phyloP scores from a whole-genome alignment of 78 protist genomes.

The Fonticula alba region DNA sequence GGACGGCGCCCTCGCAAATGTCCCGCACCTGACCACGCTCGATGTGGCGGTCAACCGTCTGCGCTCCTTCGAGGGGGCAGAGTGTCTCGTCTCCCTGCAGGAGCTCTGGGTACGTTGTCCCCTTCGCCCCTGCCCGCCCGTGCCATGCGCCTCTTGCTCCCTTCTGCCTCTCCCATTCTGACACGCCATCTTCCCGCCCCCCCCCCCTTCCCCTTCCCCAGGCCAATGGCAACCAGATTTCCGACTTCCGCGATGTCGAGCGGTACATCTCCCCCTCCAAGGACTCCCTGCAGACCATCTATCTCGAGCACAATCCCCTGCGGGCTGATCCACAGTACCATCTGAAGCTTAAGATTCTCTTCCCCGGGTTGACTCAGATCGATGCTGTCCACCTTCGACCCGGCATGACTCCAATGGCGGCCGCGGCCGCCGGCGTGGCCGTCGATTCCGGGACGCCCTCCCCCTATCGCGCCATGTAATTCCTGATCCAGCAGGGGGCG shows the following conservation, averaged over 20 bases:
- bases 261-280: not conserved
- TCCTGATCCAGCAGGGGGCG: no score
- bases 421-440: not conserved
- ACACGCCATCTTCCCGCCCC: not conserved
- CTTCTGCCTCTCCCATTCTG: not conserved
- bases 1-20: not conserved
- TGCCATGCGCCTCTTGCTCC: not conserved
- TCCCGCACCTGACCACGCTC: not conserved
- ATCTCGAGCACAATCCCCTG: conserved; percentile 11
- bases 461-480: no score
- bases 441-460: no score
- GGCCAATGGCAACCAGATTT: not conserved
- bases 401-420: not conserved
- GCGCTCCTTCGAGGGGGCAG: not conserved
- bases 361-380: not conserved
- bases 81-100: not conserved
- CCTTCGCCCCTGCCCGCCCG: not conserved
- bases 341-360: not conserved
- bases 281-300: conserved; percentile 3
- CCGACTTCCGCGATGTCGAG: not conserved
- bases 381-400: not conserved
- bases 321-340: not conserved
- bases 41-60: not conserved
- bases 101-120: conserved; percentile 5
- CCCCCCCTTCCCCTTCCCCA: not conserved